Evolutionary conservation across 139 green algal species (phyloP).

Genomic region (Chlamydomonas schloesseri): DNA sequence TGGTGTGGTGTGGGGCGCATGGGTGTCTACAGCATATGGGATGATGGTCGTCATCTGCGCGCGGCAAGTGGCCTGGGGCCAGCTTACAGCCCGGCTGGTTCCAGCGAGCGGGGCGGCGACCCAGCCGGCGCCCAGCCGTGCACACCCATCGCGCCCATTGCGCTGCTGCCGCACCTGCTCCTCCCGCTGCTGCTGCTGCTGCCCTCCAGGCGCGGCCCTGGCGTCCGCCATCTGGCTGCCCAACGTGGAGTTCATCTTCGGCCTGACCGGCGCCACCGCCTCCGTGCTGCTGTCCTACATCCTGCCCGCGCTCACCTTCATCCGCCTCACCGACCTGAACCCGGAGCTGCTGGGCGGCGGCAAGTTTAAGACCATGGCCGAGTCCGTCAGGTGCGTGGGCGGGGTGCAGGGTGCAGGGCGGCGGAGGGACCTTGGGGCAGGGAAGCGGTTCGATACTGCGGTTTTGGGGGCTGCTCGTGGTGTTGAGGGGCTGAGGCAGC

Average conservation of each 20-base stretch:
- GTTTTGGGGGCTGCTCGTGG: too few relatives aligned
- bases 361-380: slow-evolving; percentile 40
- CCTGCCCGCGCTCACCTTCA: slow-evolving; percentile 77
- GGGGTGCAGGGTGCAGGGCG: neutral
- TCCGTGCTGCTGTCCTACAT: slow-evolving; percentile 85
- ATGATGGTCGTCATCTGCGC: too few relatives aligned
- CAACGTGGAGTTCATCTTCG: slow-evolving; percentile 92
- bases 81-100: too few relatives aligned
- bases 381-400: neutral
- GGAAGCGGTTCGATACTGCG: too few relatives aligned
- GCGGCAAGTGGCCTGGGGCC: too few relatives aligned
- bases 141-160: too few relatives aligned
- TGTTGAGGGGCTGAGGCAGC: neutral
- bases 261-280: slow-evolving; percentile 83
- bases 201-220: slow-evolving; percentile 46
- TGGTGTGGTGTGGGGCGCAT: neutral
- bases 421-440: neutral
- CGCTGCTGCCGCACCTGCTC: too few relatives aligned
- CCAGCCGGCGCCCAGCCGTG: too few relatives aligned
- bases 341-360: slow-evolving; percentile 47
- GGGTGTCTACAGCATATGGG: too few relatives aligned
- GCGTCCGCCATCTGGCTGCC: slow-evolving; percentile 74
- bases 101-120: too few relatives aligned
- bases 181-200: too few relatives aligned
- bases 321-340: slow-evolving; percentile 58